Percentiles rank a stretch among this genome's conserved stretches.
These are phyloP conservation scores for Aspergillus sclerotioniger DNA, from an alignment of 495 filamentous ascomycete genomes.

Conservation along the genomic window DNA sequence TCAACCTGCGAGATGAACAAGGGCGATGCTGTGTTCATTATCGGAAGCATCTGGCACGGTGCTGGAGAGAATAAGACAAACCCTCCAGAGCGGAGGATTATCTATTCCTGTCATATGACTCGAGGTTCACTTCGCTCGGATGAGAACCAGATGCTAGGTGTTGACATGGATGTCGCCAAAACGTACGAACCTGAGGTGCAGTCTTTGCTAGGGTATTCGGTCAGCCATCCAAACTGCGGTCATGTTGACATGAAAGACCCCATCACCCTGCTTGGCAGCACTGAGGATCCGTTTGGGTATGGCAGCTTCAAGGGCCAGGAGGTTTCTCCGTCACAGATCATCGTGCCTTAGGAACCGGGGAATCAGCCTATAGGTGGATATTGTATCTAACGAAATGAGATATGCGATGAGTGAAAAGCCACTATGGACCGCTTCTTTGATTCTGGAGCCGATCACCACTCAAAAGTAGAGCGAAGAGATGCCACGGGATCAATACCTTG, in stretches of 20 bases:
- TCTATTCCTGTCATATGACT: constrained; percentile 30
- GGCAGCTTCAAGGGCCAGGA: neutral
- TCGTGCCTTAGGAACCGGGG: too few relatives aligned
- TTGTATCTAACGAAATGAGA: too few relatives aligned
- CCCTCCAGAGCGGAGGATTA: constrained; percentile 22
- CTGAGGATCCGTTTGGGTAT: neutral
- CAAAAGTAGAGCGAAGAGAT: too few relatives aligned
- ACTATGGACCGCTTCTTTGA: too few relatives aligned
- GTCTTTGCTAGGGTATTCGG: constrained; percentile 27
- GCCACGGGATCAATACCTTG: too few relatives aligned
- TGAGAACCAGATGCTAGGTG: constrained; percentile 31
- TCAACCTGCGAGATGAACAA: constrained; percentile 23
- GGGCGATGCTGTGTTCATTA: constrained; percentile 26
- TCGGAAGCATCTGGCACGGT: constrained; percentile 28
- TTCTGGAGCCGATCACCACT: too few relatives aligned
- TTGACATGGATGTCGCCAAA: constrained; percentile 27
- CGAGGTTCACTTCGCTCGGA: constrained; percentile 28
- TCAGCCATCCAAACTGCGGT: constrained; percentile 31
- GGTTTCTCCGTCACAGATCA: too few relatives aligned
- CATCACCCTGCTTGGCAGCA: neutral
- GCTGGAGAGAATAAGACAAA: constrained; percentile 21
- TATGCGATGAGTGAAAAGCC: too few relatives aligned
- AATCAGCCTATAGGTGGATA: too few relatives aligned
- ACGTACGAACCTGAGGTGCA: constrained; percentile 25
- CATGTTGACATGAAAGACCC: constrained; percentile 36